These are phyloP conservation scores for Linanthus parryae DNA, from an alignment of 148 eudicot genomes.

Conservation along the genomic window DNA sequence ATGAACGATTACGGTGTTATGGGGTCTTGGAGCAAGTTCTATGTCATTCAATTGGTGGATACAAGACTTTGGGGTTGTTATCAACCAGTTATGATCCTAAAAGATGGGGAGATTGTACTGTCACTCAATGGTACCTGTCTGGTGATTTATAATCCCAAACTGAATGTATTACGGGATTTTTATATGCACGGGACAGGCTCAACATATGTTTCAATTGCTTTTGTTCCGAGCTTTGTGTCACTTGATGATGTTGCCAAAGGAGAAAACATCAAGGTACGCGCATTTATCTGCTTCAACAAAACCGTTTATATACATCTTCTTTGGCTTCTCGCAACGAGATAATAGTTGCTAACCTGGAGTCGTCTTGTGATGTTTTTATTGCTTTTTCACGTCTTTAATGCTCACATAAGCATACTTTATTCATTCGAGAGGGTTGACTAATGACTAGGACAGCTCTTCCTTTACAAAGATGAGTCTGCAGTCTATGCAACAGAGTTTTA, in stretches of 20 bases:
- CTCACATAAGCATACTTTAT: no score
- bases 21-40: not conserved
- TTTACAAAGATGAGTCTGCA: no score
- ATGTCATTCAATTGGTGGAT: not conserved
- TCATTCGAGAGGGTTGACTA: no score
- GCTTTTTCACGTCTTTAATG: no score
- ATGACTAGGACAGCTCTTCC: no score
- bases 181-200: not conserved
- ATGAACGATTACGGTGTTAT: not conserved
- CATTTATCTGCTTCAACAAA: not conserved
- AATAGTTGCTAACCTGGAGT: no score
- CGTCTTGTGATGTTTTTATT: no score
- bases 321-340: no score
- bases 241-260: not conserved
- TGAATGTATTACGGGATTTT: not conserved
- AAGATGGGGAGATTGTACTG: not conserved
- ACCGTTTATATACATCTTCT: no score
- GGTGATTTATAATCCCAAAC: not conserved
- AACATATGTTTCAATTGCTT: not conserved
- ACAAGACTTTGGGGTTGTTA: not conserved
- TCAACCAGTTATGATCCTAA: slow-evolving; percentile 2
- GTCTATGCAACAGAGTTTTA: no score
- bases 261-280: not conserved
- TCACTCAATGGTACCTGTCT: not conserved
- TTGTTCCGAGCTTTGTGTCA: not conserved